phyloP scores from a whole-genome alignment of 495 filamentous ascomycete species.

The Xylaria telfairii region DNA sequence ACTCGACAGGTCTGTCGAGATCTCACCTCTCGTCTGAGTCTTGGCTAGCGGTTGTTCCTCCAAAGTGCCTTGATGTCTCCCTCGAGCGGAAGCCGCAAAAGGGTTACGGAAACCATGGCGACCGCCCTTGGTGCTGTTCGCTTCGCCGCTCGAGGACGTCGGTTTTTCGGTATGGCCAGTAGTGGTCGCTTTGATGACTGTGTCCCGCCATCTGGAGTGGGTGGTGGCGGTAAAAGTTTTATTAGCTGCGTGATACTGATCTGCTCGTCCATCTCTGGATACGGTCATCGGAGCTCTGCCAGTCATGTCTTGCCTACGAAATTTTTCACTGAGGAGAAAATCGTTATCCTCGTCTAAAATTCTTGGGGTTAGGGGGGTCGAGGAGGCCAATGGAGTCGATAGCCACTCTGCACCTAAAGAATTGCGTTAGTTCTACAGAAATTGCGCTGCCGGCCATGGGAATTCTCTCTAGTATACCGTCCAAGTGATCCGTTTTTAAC shows the following conservation, averaged over 20 bases:
- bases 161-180: background rate
- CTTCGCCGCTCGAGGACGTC: background rate
- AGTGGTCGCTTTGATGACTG: background rate
- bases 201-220: too few relatives aligned
- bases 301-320: slow-evolving; percentile 28
- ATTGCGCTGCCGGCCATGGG: background rate
- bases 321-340: slow-evolving; percentile 34
- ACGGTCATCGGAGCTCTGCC: background rate
- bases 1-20: too few relatives aligned
- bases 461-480: slow-evolving; percentile 17
- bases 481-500: slow-evolving; percentile 27
- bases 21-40: background rate
- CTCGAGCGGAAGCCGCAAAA: background rate
- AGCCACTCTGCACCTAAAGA: background rate
- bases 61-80: background rate
- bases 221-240: background rate
- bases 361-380: slow-evolving; percentile 4
- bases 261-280: background rate
- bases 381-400: background rate
- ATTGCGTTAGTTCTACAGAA: background rate
- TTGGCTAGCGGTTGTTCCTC: background rate
- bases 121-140: background rate
- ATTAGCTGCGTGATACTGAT: background rate
- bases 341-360: slow-evolving; percentile 35
- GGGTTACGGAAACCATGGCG: background rate